These are phyloP conservation scores for Coemansia sp. DNA, from an alignment of 192 early-diverging fungal species.

Conservation along the genomic window DNA sequence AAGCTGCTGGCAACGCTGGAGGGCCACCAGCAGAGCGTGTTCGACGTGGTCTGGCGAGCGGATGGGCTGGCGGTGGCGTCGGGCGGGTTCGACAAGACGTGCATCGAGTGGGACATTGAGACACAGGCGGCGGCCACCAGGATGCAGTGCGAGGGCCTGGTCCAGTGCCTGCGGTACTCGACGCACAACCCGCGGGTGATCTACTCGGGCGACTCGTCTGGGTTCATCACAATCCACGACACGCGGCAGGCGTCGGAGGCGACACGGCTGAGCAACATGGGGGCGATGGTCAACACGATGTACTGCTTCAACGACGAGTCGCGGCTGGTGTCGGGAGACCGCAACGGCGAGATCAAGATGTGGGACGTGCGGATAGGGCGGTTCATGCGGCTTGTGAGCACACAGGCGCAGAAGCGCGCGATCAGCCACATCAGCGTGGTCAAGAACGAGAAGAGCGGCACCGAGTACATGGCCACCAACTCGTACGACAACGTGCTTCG, in stretches of 20 bases:
- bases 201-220: conserved; percentile 75
- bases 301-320: conserved; percentile 51
- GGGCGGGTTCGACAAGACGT: conserved; percentile 42
- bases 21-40: conserved; percentile 50
- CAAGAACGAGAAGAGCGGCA: conserved; percentile 46
- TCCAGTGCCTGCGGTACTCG: conserved; percentile 46
- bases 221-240: conserved; percentile 53
- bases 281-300: conserved; percentile 47
- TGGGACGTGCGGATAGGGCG: conserved; percentile 83
- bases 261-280: conserved; percentile 36
- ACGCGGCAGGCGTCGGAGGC: conserved; percentile 21
- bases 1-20: conserved; percentile 54
- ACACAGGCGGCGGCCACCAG: conserved; percentile 6
- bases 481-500: conserved; percentile 94
- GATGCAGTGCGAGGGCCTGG: conserved; percentile 36
- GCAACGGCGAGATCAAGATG: conserved; percentile 68
- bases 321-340: conserved; percentile 46
- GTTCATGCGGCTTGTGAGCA: conserved; percentile 45
- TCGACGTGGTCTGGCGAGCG: conserved; percentile 46
- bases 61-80: conserved; percentile 35
- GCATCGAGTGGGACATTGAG: conserved; percentile 49
- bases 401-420: conserved; percentile 22
- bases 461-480: conserved; percentile 84
- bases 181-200: conserved; percentile 56
- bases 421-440: conserved; percentile 50